Evolutionary conservation across 2,329 filamentous ascomycete genomes (phyloP).

Genomic region (Aspergillus sp.): DNA sequence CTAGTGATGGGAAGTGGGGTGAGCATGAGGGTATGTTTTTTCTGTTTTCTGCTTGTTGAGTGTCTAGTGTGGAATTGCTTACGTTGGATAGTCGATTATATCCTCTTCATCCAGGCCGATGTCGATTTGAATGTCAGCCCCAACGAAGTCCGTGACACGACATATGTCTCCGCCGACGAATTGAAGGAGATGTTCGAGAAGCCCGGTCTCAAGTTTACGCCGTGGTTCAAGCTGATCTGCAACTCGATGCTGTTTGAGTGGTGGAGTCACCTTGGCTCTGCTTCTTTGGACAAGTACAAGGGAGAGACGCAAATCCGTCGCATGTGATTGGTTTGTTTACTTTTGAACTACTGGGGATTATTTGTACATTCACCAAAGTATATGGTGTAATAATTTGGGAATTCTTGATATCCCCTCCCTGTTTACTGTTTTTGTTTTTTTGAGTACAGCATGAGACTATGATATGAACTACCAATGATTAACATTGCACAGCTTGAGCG

Average conservation of each 20-base stretch:
- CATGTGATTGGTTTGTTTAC: slow-evolving; percentile 53
- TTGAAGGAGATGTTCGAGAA: slow-evolving; percentile 83
- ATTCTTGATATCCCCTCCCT: too few species aligned
- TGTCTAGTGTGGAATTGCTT: slow-evolving; percentile 4
- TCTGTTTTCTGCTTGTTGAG: background rate
- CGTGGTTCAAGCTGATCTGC: slow-evolving; percentile 99
- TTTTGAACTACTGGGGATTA: background rate
- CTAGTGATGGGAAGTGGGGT: slow-evolving; percentile 96
- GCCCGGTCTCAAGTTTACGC: slow-evolving; percentile 78
- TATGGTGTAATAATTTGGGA: too few species aligned
- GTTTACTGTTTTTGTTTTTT: background rate
- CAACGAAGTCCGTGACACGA: slow-evolving; percentile 83
- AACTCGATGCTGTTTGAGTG: slow-evolving; percentile 96
- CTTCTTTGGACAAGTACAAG: slow-evolving; percentile 76
- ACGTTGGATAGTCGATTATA: slow-evolving; percentile 75
- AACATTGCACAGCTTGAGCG: too few species aligned
- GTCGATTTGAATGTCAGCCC: slow-evolving; percentile 71
- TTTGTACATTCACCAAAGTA: too few species aligned
- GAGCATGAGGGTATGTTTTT: slow-evolving; percentile 84
- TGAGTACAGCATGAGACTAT: slow-evolving; percentile 7
- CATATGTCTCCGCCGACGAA: slow-evolving; percentile 77
- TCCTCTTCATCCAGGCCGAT: slow-evolving; percentile 93
- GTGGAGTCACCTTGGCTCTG: slow-evolving; percentile 78
- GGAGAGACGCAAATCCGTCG: slow-evolving; percentile 83
- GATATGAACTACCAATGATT: slow-evolving; percentile 2